Evolutionary conservation across 1,284 basidiomycete species (phyloP).

Genomic region (Agaricales sp.): DNA sequence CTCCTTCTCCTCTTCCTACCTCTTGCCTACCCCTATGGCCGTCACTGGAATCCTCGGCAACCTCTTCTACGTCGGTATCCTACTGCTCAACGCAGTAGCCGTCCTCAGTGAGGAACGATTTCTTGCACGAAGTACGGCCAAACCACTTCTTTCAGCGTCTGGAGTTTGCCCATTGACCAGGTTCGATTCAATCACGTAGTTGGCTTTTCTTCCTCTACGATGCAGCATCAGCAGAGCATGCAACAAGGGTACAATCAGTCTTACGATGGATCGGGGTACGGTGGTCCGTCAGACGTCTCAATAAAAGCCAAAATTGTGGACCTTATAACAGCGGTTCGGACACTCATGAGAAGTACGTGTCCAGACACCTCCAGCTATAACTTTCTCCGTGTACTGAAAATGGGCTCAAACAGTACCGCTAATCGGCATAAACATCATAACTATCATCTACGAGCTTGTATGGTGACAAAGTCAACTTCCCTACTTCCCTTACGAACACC

Average conservation of each 20-base stretch:
- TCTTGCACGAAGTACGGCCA: slow-evolving; percentile 75
- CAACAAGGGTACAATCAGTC: slow-evolving; percentile 38
- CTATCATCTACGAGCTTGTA: slow-evolving; percentile 76
- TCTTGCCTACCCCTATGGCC: slow-evolving; percentile 8
- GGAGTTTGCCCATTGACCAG: slow-evolving; percentile 4
- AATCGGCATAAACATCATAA: slow-evolving; percentile 72
- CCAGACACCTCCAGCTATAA: slow-evolving; percentile 6
- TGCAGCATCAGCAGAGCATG: slow-evolving; percentile 16
- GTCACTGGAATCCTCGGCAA: slow-evolving; percentile 49
- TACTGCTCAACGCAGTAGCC: slow-evolving; percentile 89
- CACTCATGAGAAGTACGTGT: slow-evolving; percentile 82
- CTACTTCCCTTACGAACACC: not conserved
- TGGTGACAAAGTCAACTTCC: slow-evolving; percentile 32
- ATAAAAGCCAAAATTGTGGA: slow-evolving; percentile 85
- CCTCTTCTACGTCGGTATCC: slow-evolving; percentile 63
- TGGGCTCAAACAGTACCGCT: slow-evolving; percentile 59
- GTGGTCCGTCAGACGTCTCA: slow-evolving; percentile 48
- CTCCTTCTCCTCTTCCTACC: not conserved
- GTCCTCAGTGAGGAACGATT: slow-evolving; percentile 94
- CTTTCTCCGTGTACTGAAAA: slow-evolving; percentile 9
- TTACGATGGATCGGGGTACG: slow-evolving; percentile 57
- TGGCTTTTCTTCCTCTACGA: slow-evolving; percentile 73
- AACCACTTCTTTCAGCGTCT: not conserved
- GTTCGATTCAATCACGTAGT: slow-evolving; percentile 39
- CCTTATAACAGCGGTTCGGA: slow-evolving; percentile 88